Evolutionary conservation across 495 filamentous ascomycete genomes (phyloP).

Genomic region (Massariosphaeria phaeospora): DNA sequence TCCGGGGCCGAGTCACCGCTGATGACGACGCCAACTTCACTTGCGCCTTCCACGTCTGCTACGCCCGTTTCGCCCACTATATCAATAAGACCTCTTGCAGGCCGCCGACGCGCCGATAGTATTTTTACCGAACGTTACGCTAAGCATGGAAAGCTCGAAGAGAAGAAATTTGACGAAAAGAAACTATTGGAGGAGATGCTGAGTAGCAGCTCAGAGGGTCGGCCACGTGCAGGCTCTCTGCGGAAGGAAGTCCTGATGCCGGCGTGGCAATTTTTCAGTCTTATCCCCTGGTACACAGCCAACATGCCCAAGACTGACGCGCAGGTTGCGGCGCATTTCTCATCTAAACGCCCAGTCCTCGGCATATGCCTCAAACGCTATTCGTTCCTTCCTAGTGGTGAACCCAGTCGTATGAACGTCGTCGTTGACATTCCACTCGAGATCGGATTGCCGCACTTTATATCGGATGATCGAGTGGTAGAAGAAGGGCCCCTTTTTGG

Average conservation of each 20-base stretch:
- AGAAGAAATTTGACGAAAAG: constrained; percentile 40
- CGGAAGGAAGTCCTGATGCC: constrained; percentile 89
- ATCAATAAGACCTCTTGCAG: constrained; percentile 23
- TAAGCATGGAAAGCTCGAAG: constrained; percentile 34
- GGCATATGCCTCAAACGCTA: constrained; percentile 92
- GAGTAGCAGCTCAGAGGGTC: constrained; percentile 16
- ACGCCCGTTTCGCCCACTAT: constrained; percentile 21
- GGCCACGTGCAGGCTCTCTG: constrained; percentile 47
- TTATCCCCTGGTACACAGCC: constrained; percentile 69
- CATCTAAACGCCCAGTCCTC: constrained; percentile 70
- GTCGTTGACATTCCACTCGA: constrained; percentile 89
- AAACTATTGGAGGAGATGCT: constrained; percentile 28
- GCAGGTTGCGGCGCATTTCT: constrained; percentile 68
- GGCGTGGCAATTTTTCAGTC: constrained; percentile 94
- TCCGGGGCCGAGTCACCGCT: constrained; percentile 40
- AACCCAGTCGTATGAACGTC: constrained; percentile 64
- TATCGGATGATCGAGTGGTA: constrained; percentile 67
- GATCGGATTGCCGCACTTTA: constrained; percentile 83
- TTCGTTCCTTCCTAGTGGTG: constrained; percentile 64
- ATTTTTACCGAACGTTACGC: constrained; percentile 59
- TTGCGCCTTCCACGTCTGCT: constrained; percentile 28
- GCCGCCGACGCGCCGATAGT: constrained; percentile 50
- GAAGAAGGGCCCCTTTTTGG: constrained; percentile 61
- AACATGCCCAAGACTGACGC: constrained; percentile 65
- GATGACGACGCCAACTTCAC: constrained; percentile 41